Conservation (phyloP, 2,329 filamentous ascomycete genomes). For the Exophiala phaeomuriformis region DNA sequence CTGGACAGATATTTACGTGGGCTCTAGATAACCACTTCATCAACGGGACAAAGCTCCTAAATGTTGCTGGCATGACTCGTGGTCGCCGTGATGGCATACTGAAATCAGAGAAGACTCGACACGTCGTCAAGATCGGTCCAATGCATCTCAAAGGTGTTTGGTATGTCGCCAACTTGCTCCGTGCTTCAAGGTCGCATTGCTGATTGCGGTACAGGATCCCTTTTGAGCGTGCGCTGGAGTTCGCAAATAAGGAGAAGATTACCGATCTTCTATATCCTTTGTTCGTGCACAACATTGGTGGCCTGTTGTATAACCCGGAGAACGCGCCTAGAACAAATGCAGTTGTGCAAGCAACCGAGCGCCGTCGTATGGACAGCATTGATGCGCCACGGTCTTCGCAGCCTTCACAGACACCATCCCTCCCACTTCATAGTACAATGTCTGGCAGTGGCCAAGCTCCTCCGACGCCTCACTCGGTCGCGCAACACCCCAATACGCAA, state of each 20-base stretch:
- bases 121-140: conserved; percentile 96
- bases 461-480: conserved; percentile 60
- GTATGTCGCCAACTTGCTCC: conserved; percentile 46
- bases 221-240: conserved; percentile 93
- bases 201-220: conserved; percentile 64
- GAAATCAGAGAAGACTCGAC: conserved; percentile 93
- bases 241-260: conserved; percentile 99
- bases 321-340: conserved; percentile 76
- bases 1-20: conserved; percentile 9
- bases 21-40: conserved; percentile 91
- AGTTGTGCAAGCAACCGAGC: conserved; percentile 74
- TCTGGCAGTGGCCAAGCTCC: conserved; percentile 55
- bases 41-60: conserved; percentile 93
- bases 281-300: conserved; percentile 95
- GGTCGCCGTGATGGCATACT: conserved; percentile 91
- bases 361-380: conserved; percentile 62
- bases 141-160: conserved; percentile 99
- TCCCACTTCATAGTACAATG: conserved; percentile 60
- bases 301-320: conserved; percentile 84
- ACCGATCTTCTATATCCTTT: conserved; percentile 90
- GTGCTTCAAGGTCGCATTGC: neutral
- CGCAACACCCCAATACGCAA: conserved; percentile 48
- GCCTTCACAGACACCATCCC: conserved; percentile 50
- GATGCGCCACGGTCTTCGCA: conserved; percentile 42
- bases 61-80: conserved; percentile 96